phyloP scores from a whole-genome alignment of 352 stramenopile genomes.

The Phytophthora kernoviae region DNA sequence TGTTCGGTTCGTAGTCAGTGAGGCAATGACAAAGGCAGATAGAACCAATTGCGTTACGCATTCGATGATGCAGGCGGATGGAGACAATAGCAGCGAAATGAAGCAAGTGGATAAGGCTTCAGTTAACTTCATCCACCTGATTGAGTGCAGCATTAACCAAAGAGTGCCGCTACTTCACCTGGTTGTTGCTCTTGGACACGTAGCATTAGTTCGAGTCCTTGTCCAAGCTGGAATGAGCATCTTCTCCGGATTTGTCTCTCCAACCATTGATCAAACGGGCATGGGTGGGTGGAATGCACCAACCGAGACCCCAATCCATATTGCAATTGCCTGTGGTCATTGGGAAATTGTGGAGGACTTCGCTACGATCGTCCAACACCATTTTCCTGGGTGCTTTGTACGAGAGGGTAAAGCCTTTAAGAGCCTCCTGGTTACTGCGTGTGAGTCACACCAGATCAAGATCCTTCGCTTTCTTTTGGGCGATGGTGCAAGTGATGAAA shows the following conservation, averaged over 20 bases:
- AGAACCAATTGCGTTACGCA: conserved; percentile 9
- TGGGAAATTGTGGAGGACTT: conserved; percentile 50
- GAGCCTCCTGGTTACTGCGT: conserved; percentile 56
- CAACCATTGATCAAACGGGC: neutral
- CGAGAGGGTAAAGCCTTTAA: conserved; percentile 40
- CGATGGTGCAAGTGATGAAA: conserved; percentile 14
- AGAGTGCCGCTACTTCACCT: conserved; percentile 48
- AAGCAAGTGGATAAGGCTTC: conserved; percentile 8
- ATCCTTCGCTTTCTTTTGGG: conserved; percentile 50
- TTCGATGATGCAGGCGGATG: neutral
- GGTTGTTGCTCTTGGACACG: conserved; percentile 40
- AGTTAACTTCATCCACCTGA: conserved; percentile 36
- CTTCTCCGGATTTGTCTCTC: conserved; percentile 16
- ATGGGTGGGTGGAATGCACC: conserved; percentile 9
- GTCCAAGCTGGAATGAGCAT: conserved; percentile 54
- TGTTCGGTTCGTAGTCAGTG: conserved; percentile 26
- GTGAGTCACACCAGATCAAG: conserved; percentile 33
- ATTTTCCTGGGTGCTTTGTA: conserved; percentile 51
- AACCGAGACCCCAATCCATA: conserved; percentile 51
- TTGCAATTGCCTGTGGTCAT: conserved; percentile 54
- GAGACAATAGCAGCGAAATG: neutral
- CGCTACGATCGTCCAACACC: conserved; percentile 43
- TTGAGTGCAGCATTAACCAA: conserved; percentile 54
- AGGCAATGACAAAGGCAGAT: conserved; percentile 29
- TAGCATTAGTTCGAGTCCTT: conserved; percentile 37